phyloP scores from a whole-genome alignment of 208 protist genomes.

The Crithidia brevicula region DNA sequence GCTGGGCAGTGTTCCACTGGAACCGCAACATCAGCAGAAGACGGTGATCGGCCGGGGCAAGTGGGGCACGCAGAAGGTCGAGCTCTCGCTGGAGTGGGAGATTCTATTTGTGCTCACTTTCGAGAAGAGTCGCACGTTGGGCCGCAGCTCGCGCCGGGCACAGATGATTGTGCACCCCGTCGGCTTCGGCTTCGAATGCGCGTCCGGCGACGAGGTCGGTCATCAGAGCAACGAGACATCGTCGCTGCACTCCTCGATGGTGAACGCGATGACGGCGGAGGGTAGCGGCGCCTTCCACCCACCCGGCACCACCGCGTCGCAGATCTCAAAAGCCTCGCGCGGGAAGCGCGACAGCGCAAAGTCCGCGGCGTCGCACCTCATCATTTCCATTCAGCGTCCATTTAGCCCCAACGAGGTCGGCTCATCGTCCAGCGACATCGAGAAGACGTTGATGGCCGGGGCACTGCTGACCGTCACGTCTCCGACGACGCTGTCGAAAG shows the following conservation, averaged over 20 bases:
- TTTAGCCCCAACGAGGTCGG: slow-evolving; percentile 63
- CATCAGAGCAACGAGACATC: slow-evolving; percentile 11
- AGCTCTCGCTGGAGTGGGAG: slow-evolving; percentile 82
- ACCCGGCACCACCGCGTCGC: background rate
- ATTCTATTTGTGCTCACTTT: slow-evolving; percentile 83
- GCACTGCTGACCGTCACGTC: slow-evolving; percentile 31
- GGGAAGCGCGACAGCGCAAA: slow-evolving; percentile 17
- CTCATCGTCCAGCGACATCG: slow-evolving; percentile 37
- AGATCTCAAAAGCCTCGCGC: slow-evolving; percentile 14
- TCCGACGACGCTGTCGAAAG: slow-evolving; percentile 16
- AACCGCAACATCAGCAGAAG: slow-evolving; percentile 54
- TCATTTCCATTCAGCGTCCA: slow-evolving; percentile 51
- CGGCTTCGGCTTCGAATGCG: slow-evolving; percentile 55
- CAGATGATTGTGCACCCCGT: slow-evolving; percentile 86
- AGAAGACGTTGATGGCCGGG: slow-evolving; percentile 39
- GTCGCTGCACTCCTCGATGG: slow-evolving; percentile 25
- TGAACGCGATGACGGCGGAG: slow-evolving; percentile 24
- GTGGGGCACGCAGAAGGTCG: slow-evolving; percentile 67
- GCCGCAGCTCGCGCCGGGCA: slow-evolving; percentile 39
- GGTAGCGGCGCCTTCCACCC: slow-evolving; percentile 17
- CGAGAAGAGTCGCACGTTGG: slow-evolving; percentile 54
- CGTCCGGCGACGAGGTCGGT: slow-evolving; percentile 28
- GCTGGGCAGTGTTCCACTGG: slow-evolving; percentile 61
- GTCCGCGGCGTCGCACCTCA: slow-evolving; percentile 33
- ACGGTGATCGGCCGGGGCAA: slow-evolving; percentile 61